phyloP scores from a whole-genome alignment of 441 rosid genomes.

The Erodium chrysanthum region DNA sequence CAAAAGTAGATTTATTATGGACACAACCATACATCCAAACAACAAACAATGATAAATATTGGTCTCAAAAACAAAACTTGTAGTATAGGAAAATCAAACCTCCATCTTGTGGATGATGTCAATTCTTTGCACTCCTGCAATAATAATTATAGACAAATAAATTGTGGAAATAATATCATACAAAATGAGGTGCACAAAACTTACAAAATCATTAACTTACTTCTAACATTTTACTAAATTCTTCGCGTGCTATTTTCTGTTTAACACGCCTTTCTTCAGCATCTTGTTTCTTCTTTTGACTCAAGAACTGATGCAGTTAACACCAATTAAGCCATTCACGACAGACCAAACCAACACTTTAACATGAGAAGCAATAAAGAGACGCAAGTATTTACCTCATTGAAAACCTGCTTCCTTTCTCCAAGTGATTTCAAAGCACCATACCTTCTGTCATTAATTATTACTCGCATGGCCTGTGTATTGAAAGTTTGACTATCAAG shows the following conservation, averaged over 20 bases:
- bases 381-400: slow-evolving; percentile 35
- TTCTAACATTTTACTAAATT: slow-evolving; percentile 53
- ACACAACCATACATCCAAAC: slow-evolving; percentile 7
- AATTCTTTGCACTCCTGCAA: slow-evolving; percentile 46
- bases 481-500: slow-evolving; percentile 23
- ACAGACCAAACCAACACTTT: slow-evolving; percentile 9
- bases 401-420: slow-evolving; percentile 64
- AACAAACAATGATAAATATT: not conserved
- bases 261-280: slow-evolving; percentile 47
- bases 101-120: slow-evolving; percentile 62
- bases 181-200: slow-evolving; percentile 1
- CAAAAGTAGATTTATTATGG: slow-evolving; percentile 18
- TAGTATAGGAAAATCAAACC: slow-evolving; percentile 33
- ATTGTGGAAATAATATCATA: slow-evolving; percentile 7
- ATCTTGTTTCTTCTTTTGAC: slow-evolving; percentile 46
- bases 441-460: slow-evolving; percentile 60
- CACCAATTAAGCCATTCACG: slow-evolving; percentile 11
- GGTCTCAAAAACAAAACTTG: not conserved
- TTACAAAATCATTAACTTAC: slow-evolving; percentile 26
- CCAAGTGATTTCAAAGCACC: slow-evolving; percentile 65
- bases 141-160: slow-evolving; percentile 13
- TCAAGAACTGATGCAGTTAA: slow-evolving; percentile 37
- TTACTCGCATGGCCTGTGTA: slow-evolving; percentile 52
- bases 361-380: slow-evolving; percentile 7
- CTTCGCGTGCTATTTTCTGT: slow-evolving; percentile 46